Percentiles rank a stretch among this genome's conserved stretches.
These are phyloP conservation scores for Diaporthe helianthi DNA, from an alignment of 2,329 filamentous ascomycete genomes.

Conservation along the genomic window DNA sequence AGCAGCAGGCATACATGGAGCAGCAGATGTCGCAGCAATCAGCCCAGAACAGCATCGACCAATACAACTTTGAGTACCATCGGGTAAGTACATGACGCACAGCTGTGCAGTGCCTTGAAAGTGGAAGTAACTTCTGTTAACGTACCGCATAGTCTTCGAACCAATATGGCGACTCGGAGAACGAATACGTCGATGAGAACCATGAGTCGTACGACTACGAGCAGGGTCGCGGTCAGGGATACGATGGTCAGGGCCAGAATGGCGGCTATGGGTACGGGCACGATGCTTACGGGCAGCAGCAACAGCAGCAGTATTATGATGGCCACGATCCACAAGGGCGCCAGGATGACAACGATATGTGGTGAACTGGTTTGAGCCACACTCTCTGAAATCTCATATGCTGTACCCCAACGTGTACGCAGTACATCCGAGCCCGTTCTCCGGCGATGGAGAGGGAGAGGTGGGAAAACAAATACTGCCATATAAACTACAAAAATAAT, in stretches of 20 bases:
- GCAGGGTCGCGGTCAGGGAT: slow-evolving; percentile 38
- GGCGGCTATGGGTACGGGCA: slow-evolving; percentile 41
- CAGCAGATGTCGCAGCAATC: slow-evolving; percentile 47
- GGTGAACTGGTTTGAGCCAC: slow-evolving; percentile 34
- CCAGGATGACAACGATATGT: slow-evolving; percentile 39
- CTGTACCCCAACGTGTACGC: not conserved
- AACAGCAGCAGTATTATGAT: slow-evolving; percentile 38
- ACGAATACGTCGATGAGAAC: slow-evolving; percentile 44
- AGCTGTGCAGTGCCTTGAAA: too few species aligned
- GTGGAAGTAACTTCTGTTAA: not conserved
- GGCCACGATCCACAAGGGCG: slow-evolving; percentile 33
- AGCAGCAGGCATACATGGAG: slow-evolving; percentile 52
- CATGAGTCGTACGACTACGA: slow-evolving; percentile 47
- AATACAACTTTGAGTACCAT: slow-evolving; percentile 48
- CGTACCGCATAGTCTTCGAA: slow-evolving; percentile 39
- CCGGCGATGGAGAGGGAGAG: not conserved
- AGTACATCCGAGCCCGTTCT: not conserved
- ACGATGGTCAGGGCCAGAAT: slow-evolving; percentile 30
- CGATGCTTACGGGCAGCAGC: slow-evolving; percentile 44
- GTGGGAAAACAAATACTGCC: slow-evolving; percentile 2
- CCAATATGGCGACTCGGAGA: slow-evolving; percentile 43
- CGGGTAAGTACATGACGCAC: slow-evolving; percentile 39
- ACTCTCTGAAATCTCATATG: not conserved
- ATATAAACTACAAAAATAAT: slow-evolving; percentile 27
- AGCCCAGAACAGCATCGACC: slow-evolving; percentile 38